These are phyloP conservation scores for Mycena capillaripes DNA, from an alignment of 768 basidiomycete species.

Conservation along the genomic window DNA sequence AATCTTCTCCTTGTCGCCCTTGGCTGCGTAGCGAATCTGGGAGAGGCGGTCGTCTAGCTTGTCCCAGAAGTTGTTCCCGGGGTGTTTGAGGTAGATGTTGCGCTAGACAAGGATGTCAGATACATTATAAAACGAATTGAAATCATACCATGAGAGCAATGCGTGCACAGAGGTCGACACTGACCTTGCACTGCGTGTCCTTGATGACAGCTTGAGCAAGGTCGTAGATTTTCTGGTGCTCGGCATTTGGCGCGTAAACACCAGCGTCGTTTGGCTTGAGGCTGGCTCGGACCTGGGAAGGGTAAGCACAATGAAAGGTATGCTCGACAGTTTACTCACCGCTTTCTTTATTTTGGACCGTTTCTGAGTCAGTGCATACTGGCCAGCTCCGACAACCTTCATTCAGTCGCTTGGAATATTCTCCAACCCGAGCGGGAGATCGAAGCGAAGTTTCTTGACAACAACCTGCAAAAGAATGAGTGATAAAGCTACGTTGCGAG, in stretches of 20 bases:
- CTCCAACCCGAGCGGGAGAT: background rate
- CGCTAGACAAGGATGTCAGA: conserved; percentile 16
- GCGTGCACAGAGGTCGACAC: conserved; percentile 29
- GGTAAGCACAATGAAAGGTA: background rate
- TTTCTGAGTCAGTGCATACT: background rate
- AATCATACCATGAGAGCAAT: conserved; percentile 38
- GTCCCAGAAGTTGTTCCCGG: no score
- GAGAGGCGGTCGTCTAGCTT: conserved; percentile 29
- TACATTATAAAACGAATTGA: background rate
- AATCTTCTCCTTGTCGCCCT: conserved; percentile 14
- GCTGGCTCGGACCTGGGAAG: background rate
- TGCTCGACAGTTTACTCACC: background rate
- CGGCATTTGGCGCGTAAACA: background rate
- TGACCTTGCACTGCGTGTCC: conserved; percentile 30
- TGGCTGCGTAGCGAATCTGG: conserved; percentile 18
- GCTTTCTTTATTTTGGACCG: background rate
- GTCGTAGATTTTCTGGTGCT: background rate
- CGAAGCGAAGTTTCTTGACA: background rate
- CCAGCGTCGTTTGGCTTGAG: background rate
- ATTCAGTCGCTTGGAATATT: background rate
- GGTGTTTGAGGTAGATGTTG: conserved; percentile 20
- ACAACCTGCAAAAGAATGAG: background rate
- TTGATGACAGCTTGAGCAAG: conserved; percentile 5
- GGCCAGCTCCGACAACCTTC: background rate
- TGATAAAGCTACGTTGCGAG: no score